phyloP scores from a whole-genome alignment of 352 stramenopile genomes.

The Globisporangium recalcitrans region DNA sequence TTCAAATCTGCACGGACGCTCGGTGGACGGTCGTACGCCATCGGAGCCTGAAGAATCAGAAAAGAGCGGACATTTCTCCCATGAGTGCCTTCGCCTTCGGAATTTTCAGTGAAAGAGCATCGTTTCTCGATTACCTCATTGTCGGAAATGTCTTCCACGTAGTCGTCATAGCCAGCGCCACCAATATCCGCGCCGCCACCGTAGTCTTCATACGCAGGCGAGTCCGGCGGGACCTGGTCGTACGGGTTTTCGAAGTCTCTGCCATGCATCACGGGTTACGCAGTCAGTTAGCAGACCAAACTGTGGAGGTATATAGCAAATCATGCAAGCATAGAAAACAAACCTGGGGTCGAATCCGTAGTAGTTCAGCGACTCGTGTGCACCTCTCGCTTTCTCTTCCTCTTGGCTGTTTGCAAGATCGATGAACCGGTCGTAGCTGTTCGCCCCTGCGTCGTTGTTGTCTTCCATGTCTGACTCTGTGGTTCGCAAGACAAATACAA shows the following conservation, averaged over 20 bases:
- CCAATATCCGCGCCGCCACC: constrained; percentile 1
- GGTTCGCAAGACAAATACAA: neutral
- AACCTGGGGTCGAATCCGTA: constrained; percentile 18
- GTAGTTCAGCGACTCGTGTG: constrained; percentile 1
- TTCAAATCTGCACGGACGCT: constrained; percentile 36
- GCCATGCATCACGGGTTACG: neutral
- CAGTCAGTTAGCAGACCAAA: neutral
- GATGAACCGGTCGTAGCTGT: constrained; percentile 27
- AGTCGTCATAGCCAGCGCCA: constrained; percentile 18
- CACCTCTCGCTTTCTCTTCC: neutral
- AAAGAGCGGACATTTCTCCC: too few relatives aligned
- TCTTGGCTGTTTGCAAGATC: constrained; percentile 35
- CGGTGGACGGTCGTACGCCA: constrained; percentile 16
- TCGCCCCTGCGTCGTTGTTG: neutral
- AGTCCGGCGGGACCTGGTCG: constrained; percentile 23
- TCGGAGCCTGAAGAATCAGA: constrained; percentile 3
- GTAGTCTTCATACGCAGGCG: constrained; percentile 19
- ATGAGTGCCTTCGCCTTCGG: neutral
- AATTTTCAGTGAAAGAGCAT: neutral
- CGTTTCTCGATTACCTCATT: constrained; percentile 34
- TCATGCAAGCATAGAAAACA: neutral
- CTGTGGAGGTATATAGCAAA: neutral
- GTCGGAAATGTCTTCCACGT: constrained; percentile 64
- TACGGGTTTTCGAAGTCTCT: constrained; percentile 42
- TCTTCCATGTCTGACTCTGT: constrained; percentile 9